Base-by-base conservation (phyloP, 495 filamentous ascomycete species). In the Penicillium ucsense region DNA sequence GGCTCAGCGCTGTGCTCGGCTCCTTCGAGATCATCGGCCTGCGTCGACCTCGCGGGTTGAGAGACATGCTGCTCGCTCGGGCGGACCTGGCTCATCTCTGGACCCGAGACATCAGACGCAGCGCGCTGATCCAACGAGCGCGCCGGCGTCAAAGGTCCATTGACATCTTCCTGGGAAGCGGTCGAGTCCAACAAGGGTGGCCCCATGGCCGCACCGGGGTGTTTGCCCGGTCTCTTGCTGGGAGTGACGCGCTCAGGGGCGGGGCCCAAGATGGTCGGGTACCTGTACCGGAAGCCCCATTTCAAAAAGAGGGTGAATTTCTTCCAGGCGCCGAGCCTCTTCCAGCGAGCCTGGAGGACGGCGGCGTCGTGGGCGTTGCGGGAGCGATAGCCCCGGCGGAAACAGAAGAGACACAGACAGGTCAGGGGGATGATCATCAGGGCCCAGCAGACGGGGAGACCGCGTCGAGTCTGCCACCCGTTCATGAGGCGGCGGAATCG, bases 401-500 rank as follows among this genome's bases (percentile, higher is more conserved):
- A 72, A 35, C 63, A 68, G 38, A 20, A 20, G 20, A 20, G 20
- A 20, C 60, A 71, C 10, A 71, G 53, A 12, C 67, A 60, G 48
- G 67, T 59, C 2, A 76, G 51, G 3, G 65, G 65, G 12, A 68
- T 45, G 30, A 57, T 41, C 5, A 47, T 61, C 30, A 64, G 48
- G 31, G 61, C 61, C 75, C 75, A 79, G 51, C 57, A 71, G 7
- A 76, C 53, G 3, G 75, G 74, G 6, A 74, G 54, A 8, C 74
- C 69, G 20, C 75, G 69, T 1, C 73, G 68, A 0, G 68, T 63
- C 32, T 67, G 60, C 61, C 66, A 68, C 31, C 75, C 74, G 1
- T 65, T 61, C 73, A 76, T 76, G 48, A 79, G 54, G 5, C 71
- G 66, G 33, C 72, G 67, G 62, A 79, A 79, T 46, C 72, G 73